Evolutionary conservation across 2,329 filamentous ascomycete genomes (phyloP), one percentile per base, ranked within the genome.

Genomic region (Pseudogymnoascus sp.): DNA sequence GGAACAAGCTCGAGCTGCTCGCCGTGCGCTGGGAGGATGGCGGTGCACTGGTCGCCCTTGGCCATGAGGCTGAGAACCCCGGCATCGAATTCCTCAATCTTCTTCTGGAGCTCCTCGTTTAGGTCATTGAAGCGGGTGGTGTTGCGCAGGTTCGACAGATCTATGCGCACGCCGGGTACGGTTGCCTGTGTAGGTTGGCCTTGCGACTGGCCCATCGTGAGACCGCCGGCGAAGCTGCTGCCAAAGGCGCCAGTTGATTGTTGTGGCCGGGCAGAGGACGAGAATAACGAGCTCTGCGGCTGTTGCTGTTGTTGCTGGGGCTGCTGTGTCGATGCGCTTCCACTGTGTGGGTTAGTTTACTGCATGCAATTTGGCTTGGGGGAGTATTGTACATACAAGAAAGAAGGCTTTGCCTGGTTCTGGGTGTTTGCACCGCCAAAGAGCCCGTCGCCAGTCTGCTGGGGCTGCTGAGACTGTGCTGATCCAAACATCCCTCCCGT

Each of bases 61-160:
- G 83, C 82, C 71, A 96, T 92, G 72, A 95, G 91, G 62, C 83
- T 82, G 70, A 91, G 85, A 69, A 99, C 93, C 67, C 88, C 85
- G 64, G 84, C 83, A 75, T 99, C 93, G 67, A 96, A 85, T 8
- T 81, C 77, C 66, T 90, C 85, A 66, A 99, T 89, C 68, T 91
- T 79, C 66, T 86, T 84, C 72, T 96, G 91, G 14, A 96, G 80
- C 31, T 90, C 86, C 68, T 93, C 89, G 65, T 90, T 86, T 29
- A 96, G 86, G 74, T 96, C 93, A 72, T 92, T 91, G 79, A 95
- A 97, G 66, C 95, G 90, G 3, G 92, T 96, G 0, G 93, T 96
- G 14, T 89, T 88, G 61, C 91, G 86, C 65, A 97, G 80, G 72
- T 90, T 90, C 69, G 84, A 84, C 61, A 90, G 77, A 74, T 95